Evolutionary conservation across 345 rosid species (phyloP).

Genomic region (Moringa oleifera): DNA sequence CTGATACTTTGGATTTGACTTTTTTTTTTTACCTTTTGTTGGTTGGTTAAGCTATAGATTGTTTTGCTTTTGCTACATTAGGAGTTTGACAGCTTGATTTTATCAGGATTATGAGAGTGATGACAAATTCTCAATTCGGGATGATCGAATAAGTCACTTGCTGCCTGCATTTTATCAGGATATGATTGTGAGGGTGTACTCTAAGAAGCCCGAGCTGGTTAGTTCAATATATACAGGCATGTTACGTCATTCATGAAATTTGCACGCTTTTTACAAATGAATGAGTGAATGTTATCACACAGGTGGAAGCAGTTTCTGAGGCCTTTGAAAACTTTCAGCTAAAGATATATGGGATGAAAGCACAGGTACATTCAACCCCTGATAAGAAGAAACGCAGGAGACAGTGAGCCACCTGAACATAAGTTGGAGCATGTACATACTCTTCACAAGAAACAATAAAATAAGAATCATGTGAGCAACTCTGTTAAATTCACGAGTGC

Average conservation of each 20-base stretch:
- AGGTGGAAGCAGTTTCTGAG: conserved; percentile 41
- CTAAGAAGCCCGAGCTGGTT: conserved; percentile 54
- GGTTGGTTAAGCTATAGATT: background rate
- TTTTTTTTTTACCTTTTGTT: background rate
- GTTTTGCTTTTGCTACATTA: too few species aligned
- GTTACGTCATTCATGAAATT: background rate
- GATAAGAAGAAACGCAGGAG: conserved; percentile 26
- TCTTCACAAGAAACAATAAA: too few species aligned
- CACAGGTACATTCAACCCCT: conserved; percentile 33
- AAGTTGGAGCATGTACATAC: background rate
- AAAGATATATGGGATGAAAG: conserved; percentile 23
- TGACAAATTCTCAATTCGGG: conserved; percentile 25
- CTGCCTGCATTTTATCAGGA: conserved; percentile 41
- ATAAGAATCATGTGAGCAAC: too few species aligned
- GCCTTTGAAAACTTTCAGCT: conserved; percentile 45
- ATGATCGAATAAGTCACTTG: conserved; percentile 39
- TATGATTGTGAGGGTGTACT: conserved; percentile 49
- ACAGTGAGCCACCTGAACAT: background rate
- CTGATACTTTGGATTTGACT: background rate
- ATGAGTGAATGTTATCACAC: background rate
- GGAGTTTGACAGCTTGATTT: background rate
- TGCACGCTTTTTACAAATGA: background rate
- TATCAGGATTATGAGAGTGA: conserved; percentile 38
- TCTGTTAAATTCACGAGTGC: too few species aligned
- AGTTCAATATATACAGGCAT: background rate